Evolutionary conservation across 176 grass and related monocot genomes (phyloP).

Genomic region (Oryza brachyantha): DNA sequence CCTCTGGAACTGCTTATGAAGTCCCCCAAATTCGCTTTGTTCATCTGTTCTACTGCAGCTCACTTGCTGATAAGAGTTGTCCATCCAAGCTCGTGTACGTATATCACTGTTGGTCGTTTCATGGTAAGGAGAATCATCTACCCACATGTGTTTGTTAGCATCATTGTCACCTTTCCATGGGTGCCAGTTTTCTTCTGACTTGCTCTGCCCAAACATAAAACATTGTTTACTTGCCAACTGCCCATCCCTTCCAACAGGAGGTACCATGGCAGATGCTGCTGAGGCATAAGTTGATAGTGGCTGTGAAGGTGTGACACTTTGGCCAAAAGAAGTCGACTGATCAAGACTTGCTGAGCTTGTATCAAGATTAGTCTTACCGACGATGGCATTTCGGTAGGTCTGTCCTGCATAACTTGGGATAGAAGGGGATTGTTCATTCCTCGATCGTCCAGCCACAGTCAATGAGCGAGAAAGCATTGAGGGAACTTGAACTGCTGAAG

Average conservation of each 20-base stretch:
- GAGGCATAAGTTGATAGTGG: conserved; percentile 28
- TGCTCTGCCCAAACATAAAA: conserved; percentile 50
- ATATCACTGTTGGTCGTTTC: conserved; percentile 34
- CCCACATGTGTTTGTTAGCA: conserved; percentile 44
- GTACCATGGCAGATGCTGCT: conserved; percentile 36
- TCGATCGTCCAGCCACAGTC: conserved; percentile 45
- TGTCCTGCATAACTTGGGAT: conserved; percentile 50
- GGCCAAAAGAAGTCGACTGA: conserved; percentile 41
- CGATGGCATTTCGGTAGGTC: conserved; percentile 70
- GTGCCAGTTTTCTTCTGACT: conserved; percentile 47
- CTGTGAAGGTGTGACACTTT: conserved; percentile 30
- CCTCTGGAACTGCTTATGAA: conserved; percentile 32
- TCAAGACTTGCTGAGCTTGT: conserved; percentile 33
- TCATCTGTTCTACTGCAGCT: conserved; percentile 36
- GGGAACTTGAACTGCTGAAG: conserved; percentile 31
- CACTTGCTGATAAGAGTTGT: conserved; percentile 32
- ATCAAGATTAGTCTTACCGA: conserved; percentile 44
- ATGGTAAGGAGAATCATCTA: conserved; percentile 36
- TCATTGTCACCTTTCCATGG: conserved; percentile 46
- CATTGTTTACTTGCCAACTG: conserved; percentile 42
- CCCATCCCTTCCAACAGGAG: conserved; percentile 33
- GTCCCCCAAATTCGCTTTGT: conserved; percentile 29
- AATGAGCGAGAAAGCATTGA: conserved; percentile 49
- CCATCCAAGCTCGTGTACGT: not conserved
- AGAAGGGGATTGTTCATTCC: conserved; percentile 43